Evolutionary conservation across 1,139 yeast genomes (phyloP), one percentile per base, ranked within the genome.

Genomic region (Petasospora rhodanensis): DNA sequence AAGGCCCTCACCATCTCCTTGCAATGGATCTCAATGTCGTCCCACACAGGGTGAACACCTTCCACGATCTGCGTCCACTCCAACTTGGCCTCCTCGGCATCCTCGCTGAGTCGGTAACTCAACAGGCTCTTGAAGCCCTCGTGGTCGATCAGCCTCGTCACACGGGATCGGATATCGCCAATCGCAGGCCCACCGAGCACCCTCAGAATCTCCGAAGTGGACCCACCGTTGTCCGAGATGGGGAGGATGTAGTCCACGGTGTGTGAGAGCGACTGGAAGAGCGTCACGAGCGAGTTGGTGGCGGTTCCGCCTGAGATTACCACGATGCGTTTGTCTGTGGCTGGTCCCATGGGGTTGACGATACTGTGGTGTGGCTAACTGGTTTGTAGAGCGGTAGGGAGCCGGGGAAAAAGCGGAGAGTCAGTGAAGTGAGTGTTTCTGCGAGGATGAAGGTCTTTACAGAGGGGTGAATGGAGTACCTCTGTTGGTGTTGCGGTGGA

Each of bases 181-280:
- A 89, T 85, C 0, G 96, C 96, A 2, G 96, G 95, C 0, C 96
- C 96, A 2, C 96, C 96, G 14, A 89, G 68, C 2, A 87, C 87
- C 12, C 96, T 62, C n/a, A 87, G 69, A 22, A 89, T 70, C 58
- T 89, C 97, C 18, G 94, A 81, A 0, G 96, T 86, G 1, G 96
- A 86, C 1, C 96, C 97, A 16, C 97, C 97, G 54, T 89, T 89
- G 55, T 89, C 97, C 35, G 86, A 79, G 10, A 89, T 76, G 0
- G 97, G 97, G 24, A 89, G 61, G 2, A 87, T 67, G 47, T 82
- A 87, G 1, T 81, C 64, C 11, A 82, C 63, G 13, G 58, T 54
- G 3, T 55, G 49, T 0, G 76, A 57, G 3, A 77, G 40, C 6
- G 58, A 43, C 31, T 62, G 63, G 45, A 80, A 76, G 10, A 76